These are phyloP conservation scores for Huntiella omanensis DNA, from an alignment of 2,329 filamentous ascomycete species.

Conservation along the genomic window DNA sequence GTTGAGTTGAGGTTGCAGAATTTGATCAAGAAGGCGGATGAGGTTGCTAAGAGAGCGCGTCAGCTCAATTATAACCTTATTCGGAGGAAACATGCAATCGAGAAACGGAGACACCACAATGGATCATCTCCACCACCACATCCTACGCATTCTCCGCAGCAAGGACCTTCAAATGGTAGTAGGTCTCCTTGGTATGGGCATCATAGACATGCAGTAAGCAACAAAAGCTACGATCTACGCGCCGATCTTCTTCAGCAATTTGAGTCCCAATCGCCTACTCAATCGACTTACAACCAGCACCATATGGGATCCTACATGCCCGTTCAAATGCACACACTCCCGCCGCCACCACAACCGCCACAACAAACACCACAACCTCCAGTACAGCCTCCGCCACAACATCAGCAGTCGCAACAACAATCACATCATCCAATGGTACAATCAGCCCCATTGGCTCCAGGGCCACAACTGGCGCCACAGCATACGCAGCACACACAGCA, in stretches of 20 bases:
- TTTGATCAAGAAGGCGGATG: constrained; percentile 65
- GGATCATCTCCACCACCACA: constrained; percentile 7
- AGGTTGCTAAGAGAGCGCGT: constrained; percentile 41
- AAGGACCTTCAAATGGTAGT: constrained; percentile 1
- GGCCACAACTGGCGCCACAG: background rate
- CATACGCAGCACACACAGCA: background rate
- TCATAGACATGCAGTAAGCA: constrained; percentile 7
- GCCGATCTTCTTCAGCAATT: constrained; percentile 39
- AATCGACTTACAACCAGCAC: background rate
- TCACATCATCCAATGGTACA: background rate
- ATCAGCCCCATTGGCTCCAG: background rate
- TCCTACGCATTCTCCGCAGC: constrained; percentile 3
- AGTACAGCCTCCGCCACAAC: too few relatives aligned
- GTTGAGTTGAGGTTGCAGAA: constrained; percentile 59
- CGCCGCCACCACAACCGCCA: background rate
- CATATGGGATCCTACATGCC: background rate
- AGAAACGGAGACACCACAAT: constrained; percentile 32
- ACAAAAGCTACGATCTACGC: constrained; percentile 26
- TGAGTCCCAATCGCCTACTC: constrained; percentile 7
- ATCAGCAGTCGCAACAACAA: background rate
- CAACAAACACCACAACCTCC: background rate
- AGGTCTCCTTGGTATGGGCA: constrained; percentile 10
- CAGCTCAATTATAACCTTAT: constrained; percentile 69
- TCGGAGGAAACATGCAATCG: constrained; percentile 54
- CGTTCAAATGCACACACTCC: background rate